Percentiles rank a stretch among this genome's conserved stretches.
phyloP scores from a whole-genome alignment of 345 rosid genomes.

The Pistacia integerrima region DNA sequence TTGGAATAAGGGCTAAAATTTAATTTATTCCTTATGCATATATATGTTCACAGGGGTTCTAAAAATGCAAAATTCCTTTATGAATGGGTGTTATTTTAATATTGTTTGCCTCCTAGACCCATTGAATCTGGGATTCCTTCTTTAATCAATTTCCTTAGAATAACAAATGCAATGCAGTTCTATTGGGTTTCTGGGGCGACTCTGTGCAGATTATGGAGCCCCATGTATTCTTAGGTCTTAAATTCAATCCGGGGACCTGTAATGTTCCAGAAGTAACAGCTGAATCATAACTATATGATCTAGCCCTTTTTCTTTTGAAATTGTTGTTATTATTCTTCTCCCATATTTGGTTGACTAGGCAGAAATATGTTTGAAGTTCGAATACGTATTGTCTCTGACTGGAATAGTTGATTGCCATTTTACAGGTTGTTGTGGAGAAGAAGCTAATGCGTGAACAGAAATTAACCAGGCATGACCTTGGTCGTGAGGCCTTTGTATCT shows the following conservation, averaged over 20 bases:
- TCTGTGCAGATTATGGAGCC: background rate
- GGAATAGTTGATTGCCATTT: slow-evolving; percentile 12
- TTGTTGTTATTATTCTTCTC: background rate
- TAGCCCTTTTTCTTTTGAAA: background rate
- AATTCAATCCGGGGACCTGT: background rate
- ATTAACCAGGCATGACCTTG: slow-evolving; percentile 86
- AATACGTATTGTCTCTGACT: slow-evolving; percentile 1
- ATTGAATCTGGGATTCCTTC: background rate
- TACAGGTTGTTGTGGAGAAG: slow-evolving; percentile 95
- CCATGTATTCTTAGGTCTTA: background rate
- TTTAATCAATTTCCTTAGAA: background rate
- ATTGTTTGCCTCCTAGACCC: background rate
- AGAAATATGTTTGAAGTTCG: background rate
- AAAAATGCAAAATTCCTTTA: background rate
- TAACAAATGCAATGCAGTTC: background rate
- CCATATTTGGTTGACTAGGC: too few species aligned
- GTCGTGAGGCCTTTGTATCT: slow-evolving; percentile 81
- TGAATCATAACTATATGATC: background rate
- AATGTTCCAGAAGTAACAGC: background rate
- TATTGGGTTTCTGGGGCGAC: background rate
- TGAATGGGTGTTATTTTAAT: too few species aligned
- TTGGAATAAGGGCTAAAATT: background rate
- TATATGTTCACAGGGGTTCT: background rate
- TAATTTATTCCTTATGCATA: background rate
- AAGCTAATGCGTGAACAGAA: slow-evolving; percentile 76